Evolutionary conservation across 2,329 filamentous ascomycete genomes (phyloP), one percentile per base, ranked within the genome.

Genomic region (Penicillium sp.): DNA sequence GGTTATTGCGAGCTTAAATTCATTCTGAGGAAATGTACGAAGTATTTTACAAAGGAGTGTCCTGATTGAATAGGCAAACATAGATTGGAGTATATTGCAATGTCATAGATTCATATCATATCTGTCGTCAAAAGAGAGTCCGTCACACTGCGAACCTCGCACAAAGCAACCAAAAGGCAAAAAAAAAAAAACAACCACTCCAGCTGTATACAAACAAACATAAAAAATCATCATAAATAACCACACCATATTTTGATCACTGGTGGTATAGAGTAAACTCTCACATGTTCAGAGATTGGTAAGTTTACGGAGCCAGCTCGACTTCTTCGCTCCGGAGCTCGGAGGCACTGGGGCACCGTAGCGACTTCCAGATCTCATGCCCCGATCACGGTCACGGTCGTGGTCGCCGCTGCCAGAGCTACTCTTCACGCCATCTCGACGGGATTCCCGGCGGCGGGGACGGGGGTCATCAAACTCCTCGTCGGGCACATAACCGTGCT

Each of bases 281-380:
- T 27, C 25, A 7, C 25, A n/a, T 8, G 11, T 21, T 57, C 45
- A 66, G 31, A 64, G 53, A 40, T 53, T 59, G 14, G 66, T 66
- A 28, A 72, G 47, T 48, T 69, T 71, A 49, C 66, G 67, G 33
- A 72, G 64, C 69, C 69, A 72, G 43, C 61, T 67, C 9, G 64
- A 58, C 42, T 63, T 59, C 50, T 68, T 71, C 5, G 56, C 44
- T 21, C 56, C 57, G 9, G 53, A 53, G 31, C 42, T 51, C 15
- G 57, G 50, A 13, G 53, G 52, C 30, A 53, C 50, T 16, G 45
- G 47, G 10, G 42, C 49, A 41, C 33, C 50, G 47, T 59, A 45
- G 34, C 56, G 29, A 43, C 49, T 56, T 25, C 51, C 51, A 33
- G 64, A 62, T 28, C 54, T 53, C 48, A 56, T 57, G 7, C 59